Conservation (phyloP, 805 yeast species). For the Cyberlindnera amylophila region DNA sequence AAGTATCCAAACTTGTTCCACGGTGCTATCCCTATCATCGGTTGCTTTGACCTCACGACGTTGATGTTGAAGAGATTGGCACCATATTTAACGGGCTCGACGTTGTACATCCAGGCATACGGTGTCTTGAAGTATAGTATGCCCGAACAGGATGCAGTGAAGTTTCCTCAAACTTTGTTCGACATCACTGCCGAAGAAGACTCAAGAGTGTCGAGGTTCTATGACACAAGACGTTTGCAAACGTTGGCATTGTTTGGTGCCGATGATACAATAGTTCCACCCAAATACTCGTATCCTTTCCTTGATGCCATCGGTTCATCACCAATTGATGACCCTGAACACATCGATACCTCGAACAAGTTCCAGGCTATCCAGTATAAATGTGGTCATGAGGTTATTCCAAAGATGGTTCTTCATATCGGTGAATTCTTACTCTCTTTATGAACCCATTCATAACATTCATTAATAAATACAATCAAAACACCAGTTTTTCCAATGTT, state of each 20-base stretch:
- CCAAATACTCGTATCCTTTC: constrained; percentile 14
- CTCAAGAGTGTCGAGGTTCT: constrained; percentile 9
- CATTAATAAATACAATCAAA: constrained; percentile 32
- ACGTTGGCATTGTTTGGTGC: constrained; percentile 23
- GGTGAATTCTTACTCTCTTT: too few relatives aligned
- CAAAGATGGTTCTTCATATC: too few relatives aligned
- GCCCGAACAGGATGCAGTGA: neutral
- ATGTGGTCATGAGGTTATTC: constrained; percentile 12
- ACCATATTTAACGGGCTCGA: neutral
- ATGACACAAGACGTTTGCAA: constrained; percentile 8
- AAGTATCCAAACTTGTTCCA: constrained; percentile 15
- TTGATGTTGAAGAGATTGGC: constrained; percentile 17
- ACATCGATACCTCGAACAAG: neutral
- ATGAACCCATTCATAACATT: too few relatives aligned
- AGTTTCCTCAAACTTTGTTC: constrained; percentile 13
- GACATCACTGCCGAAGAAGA: constrained; percentile 15
- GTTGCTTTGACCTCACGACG: constrained; percentile 21
- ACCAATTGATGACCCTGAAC: neutral
- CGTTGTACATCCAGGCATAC: constrained; percentile 8
- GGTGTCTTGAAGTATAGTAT: constrained; percentile 2
- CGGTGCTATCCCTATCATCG: constrained; percentile 23
- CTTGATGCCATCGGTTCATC: constrained; percentile 4
- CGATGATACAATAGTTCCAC: constrained; percentile 15
- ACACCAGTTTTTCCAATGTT: constrained; percentile 59
- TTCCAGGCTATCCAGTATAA: constrained; percentile 19